Evolutionary conservation across 2,329 filamentous ascomycete species (phyloP), one percentile per base, ranked within the genome.

Genomic region (Pseudogymnoascus sp.): DNA sequence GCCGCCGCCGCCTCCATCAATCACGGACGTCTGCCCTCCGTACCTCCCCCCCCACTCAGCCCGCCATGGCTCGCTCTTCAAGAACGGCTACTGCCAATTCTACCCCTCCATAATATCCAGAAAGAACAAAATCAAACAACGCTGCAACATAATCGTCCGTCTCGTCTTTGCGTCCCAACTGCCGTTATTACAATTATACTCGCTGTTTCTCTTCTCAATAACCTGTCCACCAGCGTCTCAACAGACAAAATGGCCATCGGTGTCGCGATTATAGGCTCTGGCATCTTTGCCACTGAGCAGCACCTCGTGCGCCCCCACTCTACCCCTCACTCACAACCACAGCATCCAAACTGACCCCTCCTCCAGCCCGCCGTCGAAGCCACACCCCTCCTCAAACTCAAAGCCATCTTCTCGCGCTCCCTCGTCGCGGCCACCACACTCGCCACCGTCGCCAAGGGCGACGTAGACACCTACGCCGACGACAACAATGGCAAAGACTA

Each of bases 241-340:
- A 31, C 25, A 4, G 25, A 57, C 25, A 57, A 13, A 57, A 74
- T 74, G 73, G 67, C 77, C 25, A 75, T 83, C 61, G 81, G 82
- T 65, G 77, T 88, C 45, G 86, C 86, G 51, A 79, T 89, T 64
- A 80, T 89, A 62, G 86, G 85, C 39, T 82, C 83, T 66, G 85
- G 85, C 70, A 84, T 88, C 69, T 87, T 87, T 69, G 83, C 82
- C 68, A 81, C 80, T 69, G 80, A 82, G 71, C 77, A 85, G 67
- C 85, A 86, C 69, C 76, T 86, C 67, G 81, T 83, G 70, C 54
- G 75, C 70, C 60, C 57, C 23, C 41, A 57, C 34, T 37, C 48
- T 6, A 45, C 28, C 16, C 37, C 25, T 28, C 13, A 45, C 25
- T 28, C 13, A 45, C 51, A 57, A 57, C 28, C 28, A 14, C 21